phyloP scores from a whole-genome alignment of 2,329 filamentous ascomycete genomes.

The Exophiala sp. region DNA sequence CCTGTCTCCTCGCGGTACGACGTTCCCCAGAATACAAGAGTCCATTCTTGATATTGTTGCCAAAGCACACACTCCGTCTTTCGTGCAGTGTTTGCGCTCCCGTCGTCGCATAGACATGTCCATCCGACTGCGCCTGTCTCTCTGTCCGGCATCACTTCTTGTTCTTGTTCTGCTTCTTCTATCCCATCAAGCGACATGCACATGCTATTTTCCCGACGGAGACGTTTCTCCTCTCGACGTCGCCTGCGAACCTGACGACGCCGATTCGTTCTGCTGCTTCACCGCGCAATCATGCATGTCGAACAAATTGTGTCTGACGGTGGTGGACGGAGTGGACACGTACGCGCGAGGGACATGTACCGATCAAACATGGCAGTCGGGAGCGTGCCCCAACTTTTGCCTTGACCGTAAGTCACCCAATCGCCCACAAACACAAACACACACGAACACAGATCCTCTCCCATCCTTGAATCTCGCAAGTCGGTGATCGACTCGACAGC shows the following conservation, averaged over 20 bases:
- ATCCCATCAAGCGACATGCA: background rate
- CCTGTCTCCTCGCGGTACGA: too few species aligned
- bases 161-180: background rate
- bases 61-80: too few species aligned
- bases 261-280: conserved; percentile 34
- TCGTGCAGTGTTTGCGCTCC: too few species aligned
- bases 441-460: too few species aligned
- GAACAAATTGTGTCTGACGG: conserved; percentile 33
- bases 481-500: too few species aligned
- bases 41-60: too few species aligned
- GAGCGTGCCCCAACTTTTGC: conserved; percentile 35
- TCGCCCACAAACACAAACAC: too few species aligned
- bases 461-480: too few species aligned
- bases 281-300: conserved; percentile 37
- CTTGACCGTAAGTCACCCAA: conserved; percentile 25
- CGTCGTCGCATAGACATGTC: too few species aligned
- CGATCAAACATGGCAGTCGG: conserved; percentile 32
- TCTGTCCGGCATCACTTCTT: too few species aligned
- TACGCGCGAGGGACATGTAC: conserved; percentile 36
- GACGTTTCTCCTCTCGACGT: conserved; percentile 30
- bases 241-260: conserved; percentile 31
- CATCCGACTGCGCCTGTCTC: too few species aligned
- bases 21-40: too few species aligned
- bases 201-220: conserved; percentile 35
- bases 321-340: conserved; percentile 24